Evolutionary conservation across 176 grass and related monocot species (phyloP).

Genomic region (Metroxylon sagu): DNA sequence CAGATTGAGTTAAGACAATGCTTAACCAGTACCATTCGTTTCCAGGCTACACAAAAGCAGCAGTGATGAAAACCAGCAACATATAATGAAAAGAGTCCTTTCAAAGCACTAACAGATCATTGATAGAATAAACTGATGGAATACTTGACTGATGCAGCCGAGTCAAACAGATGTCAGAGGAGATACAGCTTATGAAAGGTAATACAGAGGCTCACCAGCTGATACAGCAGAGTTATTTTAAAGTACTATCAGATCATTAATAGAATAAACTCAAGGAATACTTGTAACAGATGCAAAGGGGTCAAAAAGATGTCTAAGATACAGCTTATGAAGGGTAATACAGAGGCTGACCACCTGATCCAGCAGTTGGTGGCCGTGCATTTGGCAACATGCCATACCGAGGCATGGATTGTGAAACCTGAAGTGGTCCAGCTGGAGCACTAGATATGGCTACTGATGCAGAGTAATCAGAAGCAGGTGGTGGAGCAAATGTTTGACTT

Average conservation of each 20-base stretch:
- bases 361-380: constrained; percentile 8
- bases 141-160: background rate
- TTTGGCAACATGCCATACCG: constrained; percentile 31
- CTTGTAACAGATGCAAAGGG: background rate
- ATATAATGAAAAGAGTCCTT: no score
- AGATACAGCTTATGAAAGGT: constrained; percentile 19
- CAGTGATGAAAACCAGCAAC: no score
- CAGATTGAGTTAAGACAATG: no score
- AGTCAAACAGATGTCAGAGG: background rate
- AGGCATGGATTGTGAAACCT: constrained; percentile 33
- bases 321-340: constrained; percentile 4
- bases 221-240: constrained; percentile 8
- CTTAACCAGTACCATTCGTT: no score
- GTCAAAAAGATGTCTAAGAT: background rate
- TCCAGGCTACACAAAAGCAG: no score
- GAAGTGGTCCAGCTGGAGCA: constrained; percentile 19
- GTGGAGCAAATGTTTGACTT: constrained; percentile 25
- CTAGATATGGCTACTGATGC: constrained; percentile 15
- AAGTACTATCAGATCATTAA: no score
- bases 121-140: no score
- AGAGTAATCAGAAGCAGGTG: constrained; percentile 26
- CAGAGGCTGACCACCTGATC: background rate
- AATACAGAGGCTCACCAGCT: constrained; percentile 31
- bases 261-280: background rate
- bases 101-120: no score